phyloP scores from a whole-genome alignment of 371 early-diverging fungal species.

The Nematocida minor region DNA sequence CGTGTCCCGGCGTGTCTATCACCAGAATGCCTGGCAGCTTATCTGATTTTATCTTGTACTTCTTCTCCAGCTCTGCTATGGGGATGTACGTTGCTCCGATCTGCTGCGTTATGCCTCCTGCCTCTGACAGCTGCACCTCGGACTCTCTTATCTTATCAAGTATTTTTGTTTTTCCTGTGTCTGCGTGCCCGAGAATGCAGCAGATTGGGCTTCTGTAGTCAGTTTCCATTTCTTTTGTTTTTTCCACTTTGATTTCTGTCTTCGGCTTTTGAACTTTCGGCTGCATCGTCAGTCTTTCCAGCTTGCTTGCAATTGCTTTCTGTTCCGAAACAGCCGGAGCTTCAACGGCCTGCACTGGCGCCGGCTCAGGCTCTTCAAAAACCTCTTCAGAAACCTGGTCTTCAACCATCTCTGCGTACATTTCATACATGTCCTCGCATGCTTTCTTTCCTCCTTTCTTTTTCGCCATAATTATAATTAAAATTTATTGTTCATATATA shows the following conservation, averaged over 20 bases:
- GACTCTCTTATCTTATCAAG: slow-evolving; percentile 98
- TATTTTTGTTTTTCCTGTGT: slow-evolving; percentile 97
- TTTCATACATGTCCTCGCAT: slow-evolving; percentile 29
- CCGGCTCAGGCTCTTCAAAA: background rate
- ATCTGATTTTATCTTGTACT: slow-evolving; percentile 65
- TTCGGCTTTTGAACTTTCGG: slow-evolving; percentile 65
- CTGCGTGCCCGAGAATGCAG: slow-evolving; percentile 98
- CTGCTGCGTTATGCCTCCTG: slow-evolving; percentile 99
- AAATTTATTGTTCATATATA: slow-evolving; percentile 11
- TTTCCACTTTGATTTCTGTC: slow-evolving; percentile 62
- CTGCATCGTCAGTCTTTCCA: slow-evolving; percentile 68
- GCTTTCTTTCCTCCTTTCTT: slow-evolving; percentile 39
- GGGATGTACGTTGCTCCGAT: slow-evolving; percentile 99
- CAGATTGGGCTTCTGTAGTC: slow-evolving; percentile 86
- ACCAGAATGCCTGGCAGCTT: slow-evolving; percentile 92
- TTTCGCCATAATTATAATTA: slow-evolving; percentile 14
- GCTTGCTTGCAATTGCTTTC: slow-evolving; percentile 63
- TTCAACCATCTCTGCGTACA: background rate
- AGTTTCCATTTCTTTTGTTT: slow-evolving; percentile 53
- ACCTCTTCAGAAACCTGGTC: background rate
- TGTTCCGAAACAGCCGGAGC: slow-evolving; percentile 65
- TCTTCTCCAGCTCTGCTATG: slow-evolving; percentile 73
- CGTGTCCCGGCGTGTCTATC: slow-evolving; percentile 99
- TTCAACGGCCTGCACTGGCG: background rate
- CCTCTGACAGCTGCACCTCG: slow-evolving; percentile 98